These are phyloP conservation scores for Delphinella strobiligena DNA, from an alignment of 2,329 filamentous ascomycete genomes.

Conservation along the genomic window DNA sequence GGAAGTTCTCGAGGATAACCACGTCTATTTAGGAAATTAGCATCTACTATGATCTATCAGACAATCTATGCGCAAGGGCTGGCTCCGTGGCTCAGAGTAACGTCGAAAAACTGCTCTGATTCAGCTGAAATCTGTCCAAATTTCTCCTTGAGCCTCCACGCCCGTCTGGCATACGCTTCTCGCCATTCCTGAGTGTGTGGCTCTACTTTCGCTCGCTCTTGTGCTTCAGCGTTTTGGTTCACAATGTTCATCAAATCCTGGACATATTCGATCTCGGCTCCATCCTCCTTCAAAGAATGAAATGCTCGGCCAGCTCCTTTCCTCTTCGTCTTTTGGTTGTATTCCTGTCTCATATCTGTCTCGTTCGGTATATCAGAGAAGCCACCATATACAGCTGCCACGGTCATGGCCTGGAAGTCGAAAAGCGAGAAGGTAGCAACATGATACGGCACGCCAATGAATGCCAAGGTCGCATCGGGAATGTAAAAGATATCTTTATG, in stretches of 20 bases:
- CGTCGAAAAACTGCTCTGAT: too few relatives aligned
- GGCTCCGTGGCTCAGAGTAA: too few relatives aligned
- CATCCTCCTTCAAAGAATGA: slow-evolving; percentile 28
- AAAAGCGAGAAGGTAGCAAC: slow-evolving; percentile 58
- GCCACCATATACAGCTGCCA: slow-evolving; percentile 46
- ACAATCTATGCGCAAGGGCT: too few relatives aligned
- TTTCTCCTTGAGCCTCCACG: slow-evolving; percentile 19
- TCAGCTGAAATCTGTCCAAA: not conserved
- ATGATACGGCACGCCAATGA: slow-evolving; percentile 52
- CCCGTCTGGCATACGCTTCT: slow-evolving; percentile 20
- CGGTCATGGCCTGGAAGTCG: slow-evolving; percentile 54
- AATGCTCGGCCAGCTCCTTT: slow-evolving; percentile 33
- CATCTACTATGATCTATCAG: too few relatives aligned
- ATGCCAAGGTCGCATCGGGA: slow-evolving; percentile 49
- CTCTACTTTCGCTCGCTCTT: slow-evolving; percentile 14
- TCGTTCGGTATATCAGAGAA: slow-evolving; percentile 34
- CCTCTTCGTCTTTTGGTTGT: slow-evolving; percentile 20
- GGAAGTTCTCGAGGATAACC: too few relatives aligned
- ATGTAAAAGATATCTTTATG: slow-evolving; percentile 64
- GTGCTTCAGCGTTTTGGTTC: slow-evolving; percentile 19
- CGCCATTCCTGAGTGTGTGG: slow-evolving; percentile 27
- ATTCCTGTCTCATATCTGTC: slow-evolving; percentile 32
- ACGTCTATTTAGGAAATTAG: too few relatives aligned
- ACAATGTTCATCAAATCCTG: slow-evolving; percentile 27
- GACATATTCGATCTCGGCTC: slow-evolving; percentile 28